phyloP scores from a whole-genome alignment of 495 filamentous ascomycete species.

The Melanomma pulvis-pyrius region DNA sequence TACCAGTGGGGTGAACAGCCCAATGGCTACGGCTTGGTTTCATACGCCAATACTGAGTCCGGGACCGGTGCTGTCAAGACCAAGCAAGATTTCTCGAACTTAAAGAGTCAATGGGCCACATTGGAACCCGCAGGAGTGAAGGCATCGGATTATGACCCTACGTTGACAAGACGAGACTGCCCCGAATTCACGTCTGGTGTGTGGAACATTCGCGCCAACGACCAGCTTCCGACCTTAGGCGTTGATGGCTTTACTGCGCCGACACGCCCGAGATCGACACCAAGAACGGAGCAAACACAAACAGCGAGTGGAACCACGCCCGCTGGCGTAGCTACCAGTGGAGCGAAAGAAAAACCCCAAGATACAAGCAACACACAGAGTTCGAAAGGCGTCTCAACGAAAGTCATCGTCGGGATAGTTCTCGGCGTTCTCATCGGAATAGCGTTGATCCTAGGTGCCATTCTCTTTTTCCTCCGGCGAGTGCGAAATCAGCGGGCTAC shows the following conservation, averaged over 20 bases:
- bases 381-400: neutral
- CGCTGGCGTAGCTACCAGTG: neutral
- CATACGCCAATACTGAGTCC: neutral
- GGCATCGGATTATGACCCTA: constrained; percentile 10
- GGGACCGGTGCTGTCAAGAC: neutral
- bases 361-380: neutral
- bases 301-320: neutral
- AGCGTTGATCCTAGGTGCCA: constrained; percentile 6
- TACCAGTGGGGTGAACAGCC: constrained; percentile 25
- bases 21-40: constrained; percentile 24
- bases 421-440: constrained; percentile 16
- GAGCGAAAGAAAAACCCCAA: neutral
- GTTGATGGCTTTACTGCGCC: constrained; percentile 8
- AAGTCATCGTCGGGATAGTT: constrained; percentile 6
- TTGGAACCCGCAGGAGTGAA: constrained; percentile 20
- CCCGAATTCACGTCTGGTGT: constrained; percentile 5
- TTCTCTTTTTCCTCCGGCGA: constrained; percentile 18
- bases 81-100: constrained; percentile 11
- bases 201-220: constrained; percentile 9
- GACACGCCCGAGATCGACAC: constrained; percentile 7
- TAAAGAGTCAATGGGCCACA: constrained; percentile 16
- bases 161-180: constrained; percentile 5
- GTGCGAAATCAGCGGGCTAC: neutral
- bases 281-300: neutral
- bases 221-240: constrained; percentile 11